Conservation (phyloP, 441 rosid genomes). For the Dalechampia spathulata region DNA sequence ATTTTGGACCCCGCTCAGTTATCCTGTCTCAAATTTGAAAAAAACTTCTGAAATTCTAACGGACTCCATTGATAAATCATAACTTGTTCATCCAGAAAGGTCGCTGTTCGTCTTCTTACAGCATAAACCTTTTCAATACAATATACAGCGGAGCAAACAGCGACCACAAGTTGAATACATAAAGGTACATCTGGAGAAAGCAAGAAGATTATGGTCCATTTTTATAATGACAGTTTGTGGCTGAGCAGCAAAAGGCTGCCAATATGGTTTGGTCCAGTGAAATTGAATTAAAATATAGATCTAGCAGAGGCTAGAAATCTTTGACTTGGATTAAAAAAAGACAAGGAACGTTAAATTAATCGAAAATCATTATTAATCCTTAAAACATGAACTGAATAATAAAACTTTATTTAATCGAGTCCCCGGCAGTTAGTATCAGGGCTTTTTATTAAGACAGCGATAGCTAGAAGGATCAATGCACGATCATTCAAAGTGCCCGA, state of each 20-base stretch:
- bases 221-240: no score
- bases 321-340: neutral
- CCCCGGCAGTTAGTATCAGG: neutral
- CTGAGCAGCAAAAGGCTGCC: neutral
- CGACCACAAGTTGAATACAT: no score
- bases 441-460: neutral
- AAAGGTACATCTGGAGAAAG: no score
- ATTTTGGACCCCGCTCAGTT: no score
- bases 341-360: no score
- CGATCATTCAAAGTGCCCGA: slow-evolving; percentile 17
- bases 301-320: neutral
- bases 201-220: no score
- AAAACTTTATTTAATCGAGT: neutral
- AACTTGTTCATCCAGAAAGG: no score
- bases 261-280: neutral
- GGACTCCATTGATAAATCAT: neutral
- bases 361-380: neutral
- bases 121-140: no score
- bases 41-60: neutral
- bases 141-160: no score
- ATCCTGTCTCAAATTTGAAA: no score
- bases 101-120: no score
- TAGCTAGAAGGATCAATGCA: neutral
- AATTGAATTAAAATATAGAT: neutral
- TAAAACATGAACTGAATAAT: neutral